Evolutionary conservation across 1,284 basidiomycete genomes (phyloP).

Genomic region (Leccinum laetum): DNA sequence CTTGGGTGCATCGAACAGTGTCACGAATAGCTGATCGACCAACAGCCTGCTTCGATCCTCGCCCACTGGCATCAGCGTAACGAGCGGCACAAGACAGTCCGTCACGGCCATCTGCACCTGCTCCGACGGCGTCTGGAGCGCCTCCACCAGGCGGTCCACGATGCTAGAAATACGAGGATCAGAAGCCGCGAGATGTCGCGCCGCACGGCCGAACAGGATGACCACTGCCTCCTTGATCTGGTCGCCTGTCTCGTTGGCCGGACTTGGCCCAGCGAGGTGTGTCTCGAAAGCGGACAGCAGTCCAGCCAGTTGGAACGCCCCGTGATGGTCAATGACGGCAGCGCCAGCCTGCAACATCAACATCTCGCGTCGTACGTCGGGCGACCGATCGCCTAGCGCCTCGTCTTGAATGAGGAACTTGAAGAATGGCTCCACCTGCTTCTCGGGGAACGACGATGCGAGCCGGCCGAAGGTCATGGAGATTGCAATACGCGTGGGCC

Average conservation of each 20-base stretch:
- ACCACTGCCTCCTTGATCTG: conserved; percentile 95
- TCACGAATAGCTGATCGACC: conserved; percentile 76
- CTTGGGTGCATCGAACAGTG: conserved; percentile 78
- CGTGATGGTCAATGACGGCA: conserved; percentile 83
- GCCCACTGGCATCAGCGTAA: conserved; percentile 72
- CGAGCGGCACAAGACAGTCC: conserved; percentile 90
- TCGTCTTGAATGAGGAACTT: conserved; percentile 84
- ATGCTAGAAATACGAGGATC: conserved; percentile 83
- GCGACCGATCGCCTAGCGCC: conserved; percentile 85
- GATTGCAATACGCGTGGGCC: conserved; percentile 81
- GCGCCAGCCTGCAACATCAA: conserved; percentile 91
- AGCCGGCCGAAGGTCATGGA: conserved; percentile 72
- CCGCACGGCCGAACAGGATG: conserved; percentile 93
- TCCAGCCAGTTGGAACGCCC: conserved; percentile 68
- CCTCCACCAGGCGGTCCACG: conserved; percentile 88
- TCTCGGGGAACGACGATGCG: conserved; percentile 66
- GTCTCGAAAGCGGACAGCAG: conserved; percentile 88
- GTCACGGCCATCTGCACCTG: conserved; percentile 97
- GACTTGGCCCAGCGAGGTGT: conserved; percentile 65
- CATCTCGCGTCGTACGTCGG: conserved; percentile 87
- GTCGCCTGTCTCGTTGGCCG: conserved; percentile 76
- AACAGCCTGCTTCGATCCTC: conserved; percentile 60
- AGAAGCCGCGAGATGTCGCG: conserved; percentile 80
- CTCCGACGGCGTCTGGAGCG: conserved; percentile 94
- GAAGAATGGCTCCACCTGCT: conserved; percentile 81